Evolutionary conservation across 805 yeast genomes (phyloP), one percentile per base, ranked within the genome.

Genomic region (Lipomyces yamanashiensis): DNA sequence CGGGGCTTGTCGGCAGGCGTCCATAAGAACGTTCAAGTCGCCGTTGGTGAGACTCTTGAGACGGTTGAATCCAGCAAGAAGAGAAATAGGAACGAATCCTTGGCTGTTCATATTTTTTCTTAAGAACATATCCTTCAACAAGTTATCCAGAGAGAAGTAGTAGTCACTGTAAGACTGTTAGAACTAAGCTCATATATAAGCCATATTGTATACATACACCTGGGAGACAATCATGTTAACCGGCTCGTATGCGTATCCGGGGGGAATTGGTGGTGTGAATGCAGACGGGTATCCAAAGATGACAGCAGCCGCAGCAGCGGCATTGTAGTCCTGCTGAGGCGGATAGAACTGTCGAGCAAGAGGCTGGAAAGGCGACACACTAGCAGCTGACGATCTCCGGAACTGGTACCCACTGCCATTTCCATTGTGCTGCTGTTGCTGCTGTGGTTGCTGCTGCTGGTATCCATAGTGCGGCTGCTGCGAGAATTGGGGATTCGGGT

Each of bases 141-240:
- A 81, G 77, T 95, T 95, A 71, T 91, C 96, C 56, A 87, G 81
- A 37, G 96, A 87, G 78, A 95, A 89, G 77, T 95, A 95, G 80
- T 95, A 95, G 74, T 90, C 95, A 58, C 66, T 62, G 15, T n/a
- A 39, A 12, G n/a, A 23, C 6, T 12, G 47, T 12, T 39, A 39
- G 17, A 23, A 23, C 21, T 33, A 34, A 9, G 19, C 19, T 7
- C 33, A 45, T 1, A 36, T 17, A 33, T 15, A 34, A 40, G n/a
- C 19, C 39, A 23, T 2, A 33, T 15, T 13, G 10, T 49, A 36
- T 19, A 53, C 65, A 41, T 62, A 62, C 65, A 66, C 61, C 44
- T 66, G 69, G 33, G 55, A 21, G 13, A 59, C 56, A 8, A 66
- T 58, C 57, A 57, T 33, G 12, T 33, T 41, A n/a, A 51, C 44